phyloP scores from a whole-genome alignment of 192 early-diverging fungal species.

The Rhizoclosmatium globosum region DNA sequence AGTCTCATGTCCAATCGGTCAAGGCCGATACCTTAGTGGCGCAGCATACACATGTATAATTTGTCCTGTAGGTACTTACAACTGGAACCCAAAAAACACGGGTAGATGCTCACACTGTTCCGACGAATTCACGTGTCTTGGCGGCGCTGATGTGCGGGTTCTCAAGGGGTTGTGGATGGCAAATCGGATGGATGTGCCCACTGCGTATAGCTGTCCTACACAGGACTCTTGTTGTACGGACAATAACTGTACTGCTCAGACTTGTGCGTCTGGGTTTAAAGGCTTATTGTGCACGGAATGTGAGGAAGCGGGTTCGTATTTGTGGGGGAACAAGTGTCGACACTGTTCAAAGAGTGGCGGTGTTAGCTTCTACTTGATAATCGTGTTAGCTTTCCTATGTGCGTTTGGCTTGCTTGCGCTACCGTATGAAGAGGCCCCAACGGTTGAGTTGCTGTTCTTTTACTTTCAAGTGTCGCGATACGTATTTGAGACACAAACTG shows the following conservation, averaged over 20 bases:
- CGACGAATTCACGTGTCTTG: conserved; percentile 8
- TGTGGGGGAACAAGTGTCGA: conserved; percentile 25
- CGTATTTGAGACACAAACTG: background rate
- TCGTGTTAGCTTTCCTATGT: conserved; percentile 9
- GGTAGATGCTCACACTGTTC: conserved; percentile 4
- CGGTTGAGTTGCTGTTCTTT: conserved; percentile 35
- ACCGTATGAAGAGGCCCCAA: conserved; percentile 20
- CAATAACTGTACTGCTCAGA: conserved; percentile 4
- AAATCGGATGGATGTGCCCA: background rate
- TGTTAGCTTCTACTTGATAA: conserved; percentile 7
- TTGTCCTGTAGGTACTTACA: conserved; percentile 15
- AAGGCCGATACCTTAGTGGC: conserved; percentile 3
- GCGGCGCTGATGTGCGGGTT: conserved; percentile 11
- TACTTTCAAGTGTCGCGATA: conserved; percentile 31
- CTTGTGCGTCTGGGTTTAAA: conserved; percentile 5
- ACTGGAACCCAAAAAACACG: conserved; percentile 20
- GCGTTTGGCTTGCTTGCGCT: conserved; percentile 4
- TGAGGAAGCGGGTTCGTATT: background rate
- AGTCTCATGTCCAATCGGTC: conserved; percentile 16
- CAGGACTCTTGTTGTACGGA: conserved; percentile 17
- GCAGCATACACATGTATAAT: conserved; percentile 5
- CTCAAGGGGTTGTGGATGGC: conserved; percentile 18
- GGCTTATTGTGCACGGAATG: conserved; percentile 34
- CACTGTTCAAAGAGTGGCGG: background rate
- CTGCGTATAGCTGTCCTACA: conserved; percentile 24